Base-by-base conservation (phyloP, 1,284 basidiomycete genomes). In the Irpex sp. region DNA sequence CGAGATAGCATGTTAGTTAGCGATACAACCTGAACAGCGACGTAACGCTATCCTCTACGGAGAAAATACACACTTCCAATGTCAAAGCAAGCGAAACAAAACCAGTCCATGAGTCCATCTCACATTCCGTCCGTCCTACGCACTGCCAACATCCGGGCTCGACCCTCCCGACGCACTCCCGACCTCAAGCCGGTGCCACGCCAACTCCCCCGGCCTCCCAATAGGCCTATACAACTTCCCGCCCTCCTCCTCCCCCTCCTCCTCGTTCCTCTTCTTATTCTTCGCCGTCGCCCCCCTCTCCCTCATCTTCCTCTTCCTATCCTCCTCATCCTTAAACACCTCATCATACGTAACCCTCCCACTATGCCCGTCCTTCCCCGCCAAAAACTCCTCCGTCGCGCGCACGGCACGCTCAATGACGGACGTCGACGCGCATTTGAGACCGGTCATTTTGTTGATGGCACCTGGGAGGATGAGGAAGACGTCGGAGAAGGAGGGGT, bases 391-490 rank as follows among this genome's bases (percentile, higher is more conserved):
- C 37, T 61, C 54, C 18, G 57, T 57, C 45, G 63, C 63, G 4
- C 55, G 52, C 21, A 64, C 63, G 1, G 63, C 54, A 42, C 58
- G 57, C 21, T 35, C 18, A 18, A 64, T 64, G 8, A 64, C 63
- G 37, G 47, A 39, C 35, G 36, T 8, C 45, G 63, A 52, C 33
- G 60, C 39, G 28, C 59, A 61, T 52, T 45, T 48, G 4, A 74
- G 65, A n/a, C 74, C 72, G 19, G 70, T 60, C 56, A 71, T 66
- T 33, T 61, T 65, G 61, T 71, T 68, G 61, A 77, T 60, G 53
- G 80, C 75, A 69, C 83, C 80, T n/a, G 84, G 84, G 69, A 85
- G 82, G 72, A 85, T 83, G 71, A 86, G 81, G 74, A 84, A 84
- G 45, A 82, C 81, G 68, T 86, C 85, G 71, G 83, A 82, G 69